Percentiles rank a stretch among this genome's conserved stretches.
Evolutionary conservation across 441 rosid species (phyloP).

Genomic region (Viola pubescens): DNA sequence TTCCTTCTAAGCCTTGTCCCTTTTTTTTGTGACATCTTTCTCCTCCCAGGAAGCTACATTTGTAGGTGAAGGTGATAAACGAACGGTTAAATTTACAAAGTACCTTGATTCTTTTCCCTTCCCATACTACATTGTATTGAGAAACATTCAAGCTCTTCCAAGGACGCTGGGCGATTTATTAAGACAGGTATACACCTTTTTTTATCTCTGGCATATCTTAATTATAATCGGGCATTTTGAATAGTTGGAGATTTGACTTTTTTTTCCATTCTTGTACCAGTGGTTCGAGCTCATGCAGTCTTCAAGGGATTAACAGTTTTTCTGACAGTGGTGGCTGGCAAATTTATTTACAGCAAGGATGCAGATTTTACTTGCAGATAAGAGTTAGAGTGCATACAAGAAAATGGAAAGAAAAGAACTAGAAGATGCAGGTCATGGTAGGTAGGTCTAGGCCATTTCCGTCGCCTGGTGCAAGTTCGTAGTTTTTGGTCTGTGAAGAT

Average conservation of each 20-base stretch:
- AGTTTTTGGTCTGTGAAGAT: too few species aligned
- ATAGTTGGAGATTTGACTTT: not conserved
- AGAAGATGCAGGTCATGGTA: too few species aligned
- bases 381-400: too few species aligned
- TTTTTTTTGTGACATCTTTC: not conserved
- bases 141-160: constrained; percentile 79
- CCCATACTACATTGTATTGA: constrained; percentile 75
- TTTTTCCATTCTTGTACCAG: constrained; percentile 26
- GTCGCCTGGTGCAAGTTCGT: too few species aligned
- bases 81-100: constrained; percentile 33
- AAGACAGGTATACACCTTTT: constrained; percentile 64
- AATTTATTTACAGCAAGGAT: too few species aligned
- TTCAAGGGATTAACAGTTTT: constrained; percentile 40
- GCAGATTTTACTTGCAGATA: too few species aligned
- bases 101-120: constrained; percentile 93
- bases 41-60: constrained; percentile 45
- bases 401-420: too few species aligned
- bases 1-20: not conserved
- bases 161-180: constrained; percentile 78
- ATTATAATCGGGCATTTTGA: not conserved
- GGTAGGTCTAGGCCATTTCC: too few species aligned
- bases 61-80: constrained; percentile 25
- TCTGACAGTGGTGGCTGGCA: too few species aligned
- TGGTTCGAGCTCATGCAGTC: constrained; percentile 97
- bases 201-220: not conserved